Evolutionary conservation across 306 rosid species (phyloP).

Genomic region (Amphicarpaea edgeworthii): DNA sequence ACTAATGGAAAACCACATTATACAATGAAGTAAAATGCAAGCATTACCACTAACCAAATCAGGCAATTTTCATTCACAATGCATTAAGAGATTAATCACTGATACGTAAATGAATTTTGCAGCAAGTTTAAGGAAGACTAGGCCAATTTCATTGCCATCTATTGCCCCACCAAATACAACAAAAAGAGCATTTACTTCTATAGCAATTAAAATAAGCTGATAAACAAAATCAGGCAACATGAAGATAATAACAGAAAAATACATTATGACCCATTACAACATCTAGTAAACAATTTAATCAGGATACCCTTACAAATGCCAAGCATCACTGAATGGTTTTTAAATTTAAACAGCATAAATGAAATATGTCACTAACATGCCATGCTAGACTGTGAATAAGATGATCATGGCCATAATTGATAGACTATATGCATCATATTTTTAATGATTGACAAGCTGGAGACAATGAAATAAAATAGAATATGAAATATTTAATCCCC

Average conservation of each 20-base stretch:
- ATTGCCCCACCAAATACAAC: not conserved
- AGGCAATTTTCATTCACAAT: conserved; percentile 10
- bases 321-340: conserved; percentile 3
- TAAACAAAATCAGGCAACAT: not conserved
- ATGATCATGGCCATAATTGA: conserved; percentile 2
- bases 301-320: conserved; percentile 2
- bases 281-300: conserved; percentile 15
- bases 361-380: not conserved
- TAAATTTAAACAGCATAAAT: not conserved
- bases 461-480: conserved; percentile 24
- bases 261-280: not conserved
- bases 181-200: not conserved
- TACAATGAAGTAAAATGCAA: not conserved
- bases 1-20: not conserved
- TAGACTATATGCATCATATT: conserved; percentile 26
- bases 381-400: not conserved
- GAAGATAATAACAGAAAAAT: not conserved
- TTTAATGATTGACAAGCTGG: conserved; percentile 18
- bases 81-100: conserved; percentile 20
- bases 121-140: not conserved
- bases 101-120: conserved; percentile 16
- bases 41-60: conserved; percentile 22
- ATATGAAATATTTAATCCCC: conserved; percentile 20
- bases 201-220: not conserved
- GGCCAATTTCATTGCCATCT: not conserved